Evolutionary conservation across 768 basidiomycete species (phyloP).

Genomic region (Fibroporia radiculosa): DNA sequence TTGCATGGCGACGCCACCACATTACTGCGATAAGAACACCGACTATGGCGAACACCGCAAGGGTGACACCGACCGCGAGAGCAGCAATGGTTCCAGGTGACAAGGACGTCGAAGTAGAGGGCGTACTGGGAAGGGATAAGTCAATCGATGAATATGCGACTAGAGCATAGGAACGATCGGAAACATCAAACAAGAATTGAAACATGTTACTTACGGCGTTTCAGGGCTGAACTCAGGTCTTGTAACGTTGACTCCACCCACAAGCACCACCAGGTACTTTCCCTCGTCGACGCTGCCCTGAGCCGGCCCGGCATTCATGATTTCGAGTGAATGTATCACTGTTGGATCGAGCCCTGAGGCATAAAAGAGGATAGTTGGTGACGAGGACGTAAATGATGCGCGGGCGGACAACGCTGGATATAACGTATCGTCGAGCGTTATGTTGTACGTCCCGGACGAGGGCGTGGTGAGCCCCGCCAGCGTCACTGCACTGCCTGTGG

Average conservation of each 20-base stretch:
- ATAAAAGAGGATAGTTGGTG: constrained; percentile 54
- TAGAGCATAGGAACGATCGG: neutral
- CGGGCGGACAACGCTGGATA: constrained; percentile 30
- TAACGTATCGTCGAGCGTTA: constrained; percentile 35
- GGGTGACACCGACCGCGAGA: constrained; percentile 45
- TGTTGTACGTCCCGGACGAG: constrained; percentile 48
- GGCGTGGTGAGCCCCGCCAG: constrained; percentile 55
- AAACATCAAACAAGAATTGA: neutral
- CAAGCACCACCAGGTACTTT: constrained; percentile 34
- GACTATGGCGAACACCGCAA: constrained; percentile 40
- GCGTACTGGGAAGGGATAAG: constrained; percentile 10
- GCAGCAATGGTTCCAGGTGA: constrained; percentile 60
- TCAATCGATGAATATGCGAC: neutral
- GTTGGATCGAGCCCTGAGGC: constrained; percentile 51
- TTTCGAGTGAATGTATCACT: constrained; percentile 38
- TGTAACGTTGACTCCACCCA: constrained; percentile 43
- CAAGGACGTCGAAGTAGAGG: constrained; percentile 20
- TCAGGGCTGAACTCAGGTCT: constrained; percentile 26
- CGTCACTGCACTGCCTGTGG: constrained; percentile 51
- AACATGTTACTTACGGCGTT: neutral
- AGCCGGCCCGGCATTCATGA: constrained; percentile 47
- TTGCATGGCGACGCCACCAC: constrained; percentile 22
- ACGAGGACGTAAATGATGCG: constrained; percentile 39
- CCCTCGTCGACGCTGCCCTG: constrained; percentile 20
- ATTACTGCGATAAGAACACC: constrained; percentile 39